Conservation (phyloP, 2,329 filamentous ascomycete species). For the Aspergillus ibericus region DNA sequence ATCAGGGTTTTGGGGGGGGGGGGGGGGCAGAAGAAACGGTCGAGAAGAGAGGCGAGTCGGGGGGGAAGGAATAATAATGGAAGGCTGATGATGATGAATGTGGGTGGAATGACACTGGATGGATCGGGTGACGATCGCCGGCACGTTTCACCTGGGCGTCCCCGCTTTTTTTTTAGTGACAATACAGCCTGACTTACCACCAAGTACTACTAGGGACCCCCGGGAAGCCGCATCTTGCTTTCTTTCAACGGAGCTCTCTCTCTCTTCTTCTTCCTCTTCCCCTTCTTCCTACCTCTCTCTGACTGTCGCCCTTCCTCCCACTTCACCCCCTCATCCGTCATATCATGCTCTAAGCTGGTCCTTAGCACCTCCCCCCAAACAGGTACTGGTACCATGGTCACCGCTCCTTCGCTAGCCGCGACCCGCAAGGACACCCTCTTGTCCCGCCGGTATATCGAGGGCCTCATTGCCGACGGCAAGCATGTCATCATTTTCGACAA, state of each 20-base stretch:
- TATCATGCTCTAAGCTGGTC: background rate
- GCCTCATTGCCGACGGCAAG: conserved; percentile 76
- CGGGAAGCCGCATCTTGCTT: background rate
- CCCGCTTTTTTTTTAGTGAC: conserved; percentile 2
- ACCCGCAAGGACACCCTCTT: conserved; percentile 52
- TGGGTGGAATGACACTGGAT: conserved; percentile 10
- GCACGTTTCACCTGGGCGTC: conserved; percentile 11
- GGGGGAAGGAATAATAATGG: background rate
- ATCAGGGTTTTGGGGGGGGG: no score
- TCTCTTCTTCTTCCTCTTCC: background rate
- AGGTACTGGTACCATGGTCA: conserved; percentile 4
- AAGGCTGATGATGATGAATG: background rate
- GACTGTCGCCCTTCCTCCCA: background rate
- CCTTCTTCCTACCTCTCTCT: background rate
- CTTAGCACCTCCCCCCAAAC: background rate
- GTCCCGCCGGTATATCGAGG: conserved; percentile 69
- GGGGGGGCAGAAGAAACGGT: conserved; percentile 1
- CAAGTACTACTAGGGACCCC: no score
- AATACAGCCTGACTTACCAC: no score
- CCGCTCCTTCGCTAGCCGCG: conserved; percentile 11
- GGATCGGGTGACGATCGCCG: conserved; percentile 12
- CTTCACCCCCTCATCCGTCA: background rate
- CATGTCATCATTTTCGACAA: conserved; percentile 78
- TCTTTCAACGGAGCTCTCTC: no score
- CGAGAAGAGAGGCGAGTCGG: background rate